phyloP scores from a whole-genome alignment of 768 basidiomycete genomes.

The Guyanaporus albipodus region DNA sequence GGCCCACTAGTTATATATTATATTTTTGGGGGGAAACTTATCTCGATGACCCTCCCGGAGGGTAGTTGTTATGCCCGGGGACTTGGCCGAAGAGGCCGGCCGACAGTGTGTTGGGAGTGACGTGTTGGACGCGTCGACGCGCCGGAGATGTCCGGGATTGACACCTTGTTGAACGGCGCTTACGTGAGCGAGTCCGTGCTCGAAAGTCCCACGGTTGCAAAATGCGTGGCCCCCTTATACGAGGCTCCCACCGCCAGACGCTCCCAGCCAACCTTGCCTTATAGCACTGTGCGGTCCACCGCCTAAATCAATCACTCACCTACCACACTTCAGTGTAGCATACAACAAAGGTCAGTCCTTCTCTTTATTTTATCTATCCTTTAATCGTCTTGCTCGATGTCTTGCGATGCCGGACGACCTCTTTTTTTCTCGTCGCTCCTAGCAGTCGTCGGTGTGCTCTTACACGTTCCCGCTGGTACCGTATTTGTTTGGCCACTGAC shows the following conservation, averaged over 20 bases:
- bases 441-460: constrained; percentile 27
- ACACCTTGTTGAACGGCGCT: constrained; percentile 32
- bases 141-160: constrained; percentile 23
- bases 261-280: constrained; percentile 36
- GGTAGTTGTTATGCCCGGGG: constrained; percentile 9
- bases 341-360: constrained; percentile 28
- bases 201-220: constrained; percentile 32
- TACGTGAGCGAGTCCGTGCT: constrained; percentile 36
- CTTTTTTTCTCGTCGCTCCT: constrained; percentile 7
- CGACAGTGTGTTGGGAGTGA: constrained; percentile 1
- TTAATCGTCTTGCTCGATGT: constrained; percentile 25
- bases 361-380: constrained; percentile 19
- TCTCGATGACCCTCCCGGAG: constrained; percentile 13
- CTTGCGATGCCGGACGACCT: constrained; percentile 11
- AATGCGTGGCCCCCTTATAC: constrained; percentile 32
- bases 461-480: constrained; percentile 17
- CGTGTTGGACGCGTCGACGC: constrained; percentile 12
- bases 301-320: constrained; percentile 31
- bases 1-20: background rate
- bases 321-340: constrained; percentile 24
- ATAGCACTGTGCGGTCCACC: constrained; percentile 34
- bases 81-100: constrained; percentile 21
- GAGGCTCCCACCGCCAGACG: constrained; percentile 37
- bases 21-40: too few relatives aligned
- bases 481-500: constrained; percentile 37